These are phyloP conservation scores for Calocybe cyanea DNA, from an alignment of 768 basidiomycete species.

Conservation along the genomic window DNA sequence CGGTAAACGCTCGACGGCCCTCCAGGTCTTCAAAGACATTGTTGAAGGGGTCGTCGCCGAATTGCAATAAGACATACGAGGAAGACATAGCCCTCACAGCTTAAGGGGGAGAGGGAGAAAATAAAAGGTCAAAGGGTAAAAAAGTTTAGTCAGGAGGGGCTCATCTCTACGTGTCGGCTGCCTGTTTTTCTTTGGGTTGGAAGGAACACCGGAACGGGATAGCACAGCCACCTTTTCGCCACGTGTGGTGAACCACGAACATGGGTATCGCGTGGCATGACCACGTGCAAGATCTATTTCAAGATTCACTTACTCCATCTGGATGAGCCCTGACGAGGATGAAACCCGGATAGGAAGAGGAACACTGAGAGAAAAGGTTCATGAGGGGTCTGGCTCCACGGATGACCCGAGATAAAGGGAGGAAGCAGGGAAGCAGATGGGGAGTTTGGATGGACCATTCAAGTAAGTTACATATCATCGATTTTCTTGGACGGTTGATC, in stretches of 20 bases:
- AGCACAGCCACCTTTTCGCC: slow-evolving; percentile 27
- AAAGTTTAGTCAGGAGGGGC: no score
- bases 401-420: slow-evolving; percentile 1
- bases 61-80: slow-evolving; percentile 56
- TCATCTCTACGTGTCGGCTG: slow-evolving; percentile 8
- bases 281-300: slow-evolving; percentile 32
- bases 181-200: slow-evolving; percentile 14
- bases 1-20: slow-evolving; percentile 58
- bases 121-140: slow-evolving; percentile 18
- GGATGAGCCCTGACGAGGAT: slow-evolving; percentile 8
- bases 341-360: slow-evolving; percentile 8
- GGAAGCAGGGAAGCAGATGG: not conserved
- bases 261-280: slow-evolving; percentile 22
- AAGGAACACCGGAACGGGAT: slow-evolving; percentile 35
- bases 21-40: slow-evolving; percentile 63
- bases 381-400: slow-evolving; percentile 1
- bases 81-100: slow-evolving; percentile 12
- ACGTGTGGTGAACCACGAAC: slow-evolving; percentile 22
- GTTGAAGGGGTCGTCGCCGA: slow-evolving; percentile 58
- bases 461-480: not conserved
- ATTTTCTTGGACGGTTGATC: slow-evolving; percentile 8
- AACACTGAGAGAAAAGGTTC: not conserved
- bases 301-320: slow-evolving; percentile 1
- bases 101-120: slow-evolving; percentile 12
- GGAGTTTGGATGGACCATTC: not conserved